Evolutionary conservation across 805 yeast species (phyloP).

Genomic region (Candida boleticola): DNA sequence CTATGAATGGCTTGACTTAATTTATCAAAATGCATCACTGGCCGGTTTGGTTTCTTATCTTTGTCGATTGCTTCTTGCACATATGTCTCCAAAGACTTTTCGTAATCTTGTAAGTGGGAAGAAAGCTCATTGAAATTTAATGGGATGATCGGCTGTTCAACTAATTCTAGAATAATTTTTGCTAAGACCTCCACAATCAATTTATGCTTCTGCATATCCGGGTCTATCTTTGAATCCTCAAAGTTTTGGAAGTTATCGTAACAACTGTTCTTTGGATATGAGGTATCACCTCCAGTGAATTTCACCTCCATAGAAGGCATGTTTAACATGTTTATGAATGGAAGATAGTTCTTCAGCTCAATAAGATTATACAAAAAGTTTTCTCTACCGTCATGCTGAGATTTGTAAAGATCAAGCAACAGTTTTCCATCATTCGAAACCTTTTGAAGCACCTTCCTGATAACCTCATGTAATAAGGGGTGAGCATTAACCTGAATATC

Average conservation of each 20-base stretch:
- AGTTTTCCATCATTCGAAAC: slow-evolving; percentile 15
- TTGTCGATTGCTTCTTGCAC: slow-evolving; percentile 21
- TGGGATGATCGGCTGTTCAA: slow-evolving; percentile 77
- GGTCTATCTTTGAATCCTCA: slow-evolving; percentile 46
- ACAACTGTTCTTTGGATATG: slow-evolving; percentile 55
- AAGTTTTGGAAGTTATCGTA: slow-evolving; percentile 63
- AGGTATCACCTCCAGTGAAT: slow-evolving; percentile 31
- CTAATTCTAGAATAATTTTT: slow-evolving; percentile 51
- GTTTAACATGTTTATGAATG: slow-evolving; percentile 63
- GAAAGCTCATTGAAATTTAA: slow-evolving; percentile 53
- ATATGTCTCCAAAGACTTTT: slow-evolving; percentile 46
- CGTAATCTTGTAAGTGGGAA: slow-evolving; percentile 39
- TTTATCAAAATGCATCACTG: slow-evolving; percentile 20
- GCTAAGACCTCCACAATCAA: slow-evolving; percentile 57
- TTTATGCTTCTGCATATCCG: slow-evolving; percentile 52
- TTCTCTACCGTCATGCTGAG: slow-evolving; percentile 22
- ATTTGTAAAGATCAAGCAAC: slow-evolving; percentile 26
- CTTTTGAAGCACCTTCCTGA: slow-evolving; percentile 40
- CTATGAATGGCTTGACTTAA: slow-evolving; percentile 23
- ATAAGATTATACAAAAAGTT: slow-evolving; percentile 30
- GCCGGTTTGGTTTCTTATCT: slow-evolving; percentile 11
- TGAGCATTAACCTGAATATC: slow-evolving; percentile 56
- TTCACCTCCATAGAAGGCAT: slow-evolving; percentile 67
- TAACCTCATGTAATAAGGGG: slow-evolving; percentile 57
- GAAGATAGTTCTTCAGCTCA: slow-evolving; percentile 61